Evolutionary conservation across 192 early-diverging fungal species (phyloP), one percentile per base, ranked within the genome.

Genomic region (Backusella sp.): DNA sequence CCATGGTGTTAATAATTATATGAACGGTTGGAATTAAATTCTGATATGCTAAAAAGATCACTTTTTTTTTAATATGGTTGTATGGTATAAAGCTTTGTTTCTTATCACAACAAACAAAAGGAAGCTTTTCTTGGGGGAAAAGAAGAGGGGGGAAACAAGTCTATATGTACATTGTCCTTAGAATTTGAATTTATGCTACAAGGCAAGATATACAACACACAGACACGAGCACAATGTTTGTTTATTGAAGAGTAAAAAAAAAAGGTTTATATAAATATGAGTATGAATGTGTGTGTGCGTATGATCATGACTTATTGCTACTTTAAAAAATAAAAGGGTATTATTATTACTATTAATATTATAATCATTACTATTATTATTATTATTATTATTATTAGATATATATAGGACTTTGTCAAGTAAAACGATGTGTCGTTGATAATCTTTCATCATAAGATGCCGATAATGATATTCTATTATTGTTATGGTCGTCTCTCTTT

Each of bases 391-490:
- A 56, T 56, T 49, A 49, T 49, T 49, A 1, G 37, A 39, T 39
- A 39, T 39, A 39, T 8, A 39, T 66, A 12, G 11, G 11, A 7
- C 2, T 9, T 66, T 12, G 7, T 66, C 9, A 67, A 35, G 34
- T 35, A 36, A 67, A 36, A 36, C 28, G 66, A 35, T 67, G 66
- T n/a, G 66, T 67, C 36, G 66, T 19, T 41, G 41, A 52, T 49
- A 79, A 14, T 30, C 77, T 53, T 21, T 79, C 77, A 69, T 79
- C 77, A 59, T 79, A 79, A 5, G 77, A 79, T 21, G 67, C 53
- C 8, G 77, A 79, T 21, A 79, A 30, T 41, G 70, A 26, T 28
- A 41, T 46, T 49, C 44, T 71, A 42, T 36, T 49, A 32, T 71
- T 44, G 30, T 17, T 26, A 32, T 49, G n/a, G 1, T 44, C 26